Conservation (phyloP, 2,329 filamentous ascomycete species). For the Seiridium unicorne region DNA sequence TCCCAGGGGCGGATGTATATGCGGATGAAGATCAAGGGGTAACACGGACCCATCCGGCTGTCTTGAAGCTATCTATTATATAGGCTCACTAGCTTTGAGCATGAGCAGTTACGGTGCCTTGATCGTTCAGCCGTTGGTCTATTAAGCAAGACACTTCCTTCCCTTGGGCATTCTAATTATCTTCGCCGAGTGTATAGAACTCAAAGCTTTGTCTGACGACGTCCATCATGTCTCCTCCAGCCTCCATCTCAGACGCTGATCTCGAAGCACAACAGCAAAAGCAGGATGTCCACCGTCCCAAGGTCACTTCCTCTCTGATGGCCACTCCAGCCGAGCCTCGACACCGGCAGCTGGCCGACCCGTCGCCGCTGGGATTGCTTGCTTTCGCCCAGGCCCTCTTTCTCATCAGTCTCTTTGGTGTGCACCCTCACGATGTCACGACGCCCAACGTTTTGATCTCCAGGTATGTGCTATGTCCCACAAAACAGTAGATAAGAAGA, state of each 20-base stretch:
- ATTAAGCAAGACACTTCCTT: no score
- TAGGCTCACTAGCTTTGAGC: background rate
- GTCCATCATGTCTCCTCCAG: slow-evolving; percentile 14
- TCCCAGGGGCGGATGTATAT: background rate
- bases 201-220: background rate
- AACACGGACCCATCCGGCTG: background rate
- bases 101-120: no score
- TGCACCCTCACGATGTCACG: slow-evolving; percentile 17
- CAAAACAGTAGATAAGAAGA: background rate
- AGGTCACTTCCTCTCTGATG: slow-evolving; percentile 8
- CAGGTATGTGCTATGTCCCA: background rate
- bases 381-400: slow-evolving; percentile 33
- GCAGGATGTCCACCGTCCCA: background rate
- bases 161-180: no score
- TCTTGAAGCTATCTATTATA: background rate
- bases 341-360: slow-evolving; percentile 17
- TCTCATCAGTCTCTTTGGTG: slow-evolving; percentile 20
- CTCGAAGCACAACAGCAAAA: slow-evolving; percentile 17
- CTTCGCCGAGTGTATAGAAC: no score
- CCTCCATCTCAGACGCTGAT: slow-evolving; percentile 18
- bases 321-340: slow-evolving; percentile 11
- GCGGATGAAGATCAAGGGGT: background rate
- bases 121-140: no score
- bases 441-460: slow-evolving; percentile 28
- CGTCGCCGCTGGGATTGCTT: slow-evolving; percentile 30